A percentile compares a stretch with the other conserved stretches of the same genome.
These are phyloP conservation scores for Clavulina sp. DNA, from an alignment of 768 basidiomycete genomes.

Conservation along the genomic window DNA sequence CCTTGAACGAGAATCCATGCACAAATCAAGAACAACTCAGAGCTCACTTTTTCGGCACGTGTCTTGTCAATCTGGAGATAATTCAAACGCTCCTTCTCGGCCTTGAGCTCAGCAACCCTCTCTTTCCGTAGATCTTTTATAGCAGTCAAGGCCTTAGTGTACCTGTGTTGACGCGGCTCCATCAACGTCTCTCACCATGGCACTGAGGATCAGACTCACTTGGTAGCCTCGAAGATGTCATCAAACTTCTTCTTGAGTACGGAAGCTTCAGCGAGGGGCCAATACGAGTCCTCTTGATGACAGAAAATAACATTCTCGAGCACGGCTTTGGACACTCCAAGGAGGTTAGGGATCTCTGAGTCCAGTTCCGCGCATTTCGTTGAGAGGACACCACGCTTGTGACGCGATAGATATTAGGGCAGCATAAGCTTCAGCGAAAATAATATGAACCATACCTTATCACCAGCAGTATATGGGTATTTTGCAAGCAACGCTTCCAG, in stretches of 20 bases:
- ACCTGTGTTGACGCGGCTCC: slow-evolving; percentile 29
- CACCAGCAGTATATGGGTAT: slow-evolving; percentile 45
- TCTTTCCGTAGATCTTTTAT: slow-evolving; percentile 88
- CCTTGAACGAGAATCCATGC: slow-evolving; percentile 4
- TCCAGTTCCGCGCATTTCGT: slow-evolving; percentile 98
- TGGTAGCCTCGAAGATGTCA: slow-evolving; percentile 97
- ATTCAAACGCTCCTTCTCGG: slow-evolving; percentile 74
- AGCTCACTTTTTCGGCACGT: slow-evolving; percentile 54
- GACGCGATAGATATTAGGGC: neutral
- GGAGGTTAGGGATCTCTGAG: slow-evolving; percentile 73
- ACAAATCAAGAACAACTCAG: neutral
- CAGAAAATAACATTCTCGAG: slow-evolving; percentile 99
- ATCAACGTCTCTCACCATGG: neutral
- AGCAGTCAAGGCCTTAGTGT: slow-evolving; percentile 88
- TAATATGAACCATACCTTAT: slow-evolving; percentile 40
- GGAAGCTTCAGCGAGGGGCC: slow-evolving; percentile 86
- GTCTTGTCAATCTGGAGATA: slow-evolving; percentile 65
- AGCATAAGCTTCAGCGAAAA: neutral
- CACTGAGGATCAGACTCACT: slow-evolving; percentile 27
- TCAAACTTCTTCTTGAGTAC: slow-evolving; percentile 97
- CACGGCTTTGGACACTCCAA: slow-evolving; percentile 96
- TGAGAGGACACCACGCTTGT: slow-evolving; percentile 72
- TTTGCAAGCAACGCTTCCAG: slow-evolving; percentile 76
- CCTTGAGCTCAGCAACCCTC: slow-evolving; percentile 74
- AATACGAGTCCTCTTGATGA: slow-evolving; percentile 97